Evolutionary conservation across 306 rosid genomes (phyloP).

Genomic region (Fragaria iinumae): DNA sequence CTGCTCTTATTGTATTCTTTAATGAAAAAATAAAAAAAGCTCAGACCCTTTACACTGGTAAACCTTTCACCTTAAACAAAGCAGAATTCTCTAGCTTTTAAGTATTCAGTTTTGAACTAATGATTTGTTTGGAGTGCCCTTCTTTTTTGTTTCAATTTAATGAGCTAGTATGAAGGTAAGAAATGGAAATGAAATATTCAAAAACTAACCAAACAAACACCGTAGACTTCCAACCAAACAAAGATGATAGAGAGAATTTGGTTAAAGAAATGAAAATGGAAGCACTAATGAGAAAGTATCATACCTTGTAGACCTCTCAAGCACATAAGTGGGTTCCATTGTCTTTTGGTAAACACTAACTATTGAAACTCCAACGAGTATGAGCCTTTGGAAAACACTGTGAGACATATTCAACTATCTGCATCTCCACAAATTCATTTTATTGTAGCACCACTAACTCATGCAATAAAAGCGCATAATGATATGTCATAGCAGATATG

Average conservation of each 20-base stretch:
- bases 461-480: not conserved
- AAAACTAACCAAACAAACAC: not conserved
- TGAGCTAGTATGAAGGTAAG: not conserved
- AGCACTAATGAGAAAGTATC: not conserved
- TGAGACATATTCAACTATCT: not conserved
- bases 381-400: not conserved
- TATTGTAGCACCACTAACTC: not conserved
- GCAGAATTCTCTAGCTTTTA: not conserved
- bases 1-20: not conserved
- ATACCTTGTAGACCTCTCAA: slow-evolving; percentile 1
- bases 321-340: not conserved
- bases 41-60: not conserved
- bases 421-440: not conserved
- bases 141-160: not conserved
- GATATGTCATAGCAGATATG: not conserved
- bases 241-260: not conserved
- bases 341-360: not conserved
- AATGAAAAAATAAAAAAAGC: not conserved
- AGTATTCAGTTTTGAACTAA: not conserved
- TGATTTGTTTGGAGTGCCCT: not conserved
- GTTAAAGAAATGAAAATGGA: not conserved
- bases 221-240: not conserved
- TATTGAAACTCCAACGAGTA: not conserved
- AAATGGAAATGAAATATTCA: not conserved
- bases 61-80: not conserved